Conservation (phyloP, 805 yeast genomes). For the Pichia cephalocereana region DNA sequence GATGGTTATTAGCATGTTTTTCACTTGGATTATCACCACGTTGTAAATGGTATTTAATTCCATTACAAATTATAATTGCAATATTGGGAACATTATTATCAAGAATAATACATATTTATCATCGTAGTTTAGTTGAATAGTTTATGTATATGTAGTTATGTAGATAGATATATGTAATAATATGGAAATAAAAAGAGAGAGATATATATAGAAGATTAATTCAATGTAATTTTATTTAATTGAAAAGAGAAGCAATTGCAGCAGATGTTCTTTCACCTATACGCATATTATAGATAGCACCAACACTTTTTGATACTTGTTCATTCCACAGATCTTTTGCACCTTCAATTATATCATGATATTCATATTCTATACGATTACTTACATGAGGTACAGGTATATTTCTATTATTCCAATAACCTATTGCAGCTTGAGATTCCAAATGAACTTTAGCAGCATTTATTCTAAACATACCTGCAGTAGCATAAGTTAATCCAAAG, state of each 20-base stretch:
- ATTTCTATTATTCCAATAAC: conserved; percentile 44
- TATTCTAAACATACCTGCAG: conserved; percentile 44
- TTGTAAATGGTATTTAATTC: conserved; percentile 30
- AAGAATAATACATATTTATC: conserved; percentile 48
- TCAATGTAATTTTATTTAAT: not conserved
- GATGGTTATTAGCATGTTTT: conserved; percentile 67
- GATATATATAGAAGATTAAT: not conserved
- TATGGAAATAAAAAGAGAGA: not conserved
- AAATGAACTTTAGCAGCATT: conserved; percentile 38
- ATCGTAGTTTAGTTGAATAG: conserved; percentile 41
- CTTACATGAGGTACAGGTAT: not conserved
- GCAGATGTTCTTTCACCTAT: conserved; percentile 12
- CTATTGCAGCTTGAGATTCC: conserved; percentile 39
- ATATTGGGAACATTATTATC: conserved; percentile 43
- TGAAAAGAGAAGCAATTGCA: conserved; percentile 1
- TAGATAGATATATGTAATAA: too few species aligned
- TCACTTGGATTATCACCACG: conserved; percentile 67
- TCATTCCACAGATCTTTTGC: conserved; percentile 74
- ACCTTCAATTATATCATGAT: conserved; percentile 34
- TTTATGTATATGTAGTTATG: conserved; percentile 2
- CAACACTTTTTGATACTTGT: conserved; percentile 54
- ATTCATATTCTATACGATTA: not conserved
- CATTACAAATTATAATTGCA: conserved; percentile 41
- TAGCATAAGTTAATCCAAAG: conserved; percentile 52
- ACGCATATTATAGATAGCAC: conserved; percentile 44